Conservation (phyloP, 257 asterid species). For the Solanum chmielewskii region DNA sequence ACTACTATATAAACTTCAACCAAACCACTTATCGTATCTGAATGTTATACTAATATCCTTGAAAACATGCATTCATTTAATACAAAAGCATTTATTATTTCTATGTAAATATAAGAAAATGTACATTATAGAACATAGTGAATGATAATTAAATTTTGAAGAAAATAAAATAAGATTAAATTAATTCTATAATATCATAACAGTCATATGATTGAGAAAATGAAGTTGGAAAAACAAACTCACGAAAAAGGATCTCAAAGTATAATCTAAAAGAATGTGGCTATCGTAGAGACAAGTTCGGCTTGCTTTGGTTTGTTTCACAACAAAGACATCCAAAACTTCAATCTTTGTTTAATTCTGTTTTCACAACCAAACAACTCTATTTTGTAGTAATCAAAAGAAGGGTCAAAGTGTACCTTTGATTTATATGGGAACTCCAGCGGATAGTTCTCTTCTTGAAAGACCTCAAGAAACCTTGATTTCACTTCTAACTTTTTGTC, state of each 20-base stretch:
- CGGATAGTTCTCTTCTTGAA: constrained; percentile 85
- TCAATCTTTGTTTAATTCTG: not conserved
- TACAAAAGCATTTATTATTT: not conserved
- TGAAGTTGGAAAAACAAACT: not conserved
- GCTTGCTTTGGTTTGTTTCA: not conserved
- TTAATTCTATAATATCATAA: not conserved
- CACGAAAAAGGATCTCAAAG: not conserved
- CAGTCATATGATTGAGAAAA: not conserved
- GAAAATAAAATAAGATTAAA: not conserved
- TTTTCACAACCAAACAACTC: not conserved
- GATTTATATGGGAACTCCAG: constrained; percentile 79
- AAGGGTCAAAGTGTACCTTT: constrained; percentile 36
- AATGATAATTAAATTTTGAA: not conserved
- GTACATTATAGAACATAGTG: not conserved
- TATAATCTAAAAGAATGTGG: not conserved
- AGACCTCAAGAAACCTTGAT: constrained; percentile 81
- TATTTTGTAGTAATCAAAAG: not conserved
- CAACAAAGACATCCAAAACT: not conserved
- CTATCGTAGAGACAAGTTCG: not conserved
- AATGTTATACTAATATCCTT: not conserved
- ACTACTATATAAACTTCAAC: not conserved
- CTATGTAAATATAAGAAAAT: not conserved
- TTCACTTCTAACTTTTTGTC: constrained; percentile 96
- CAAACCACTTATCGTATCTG: not conserved
- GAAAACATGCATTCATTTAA: not conserved